Evolutionary conservation across 805 yeast species (phyloP).

Genomic region (Cyberlindnera sargentensis): DNA sequence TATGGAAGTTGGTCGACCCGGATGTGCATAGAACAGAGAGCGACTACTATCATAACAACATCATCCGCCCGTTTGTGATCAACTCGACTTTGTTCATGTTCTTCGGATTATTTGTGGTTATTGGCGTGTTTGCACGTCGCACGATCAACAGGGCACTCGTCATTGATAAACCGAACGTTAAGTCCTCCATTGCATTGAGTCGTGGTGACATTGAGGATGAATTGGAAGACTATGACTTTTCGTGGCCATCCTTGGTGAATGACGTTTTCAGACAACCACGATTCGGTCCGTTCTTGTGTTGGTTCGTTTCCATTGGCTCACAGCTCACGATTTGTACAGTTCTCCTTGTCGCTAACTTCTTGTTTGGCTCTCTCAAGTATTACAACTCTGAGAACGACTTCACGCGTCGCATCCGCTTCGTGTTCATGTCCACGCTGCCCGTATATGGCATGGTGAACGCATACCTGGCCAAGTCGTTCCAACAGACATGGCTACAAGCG

Average conservation of each 20-base stretch:
- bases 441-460: slow-evolving; percentile 12
- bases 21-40: slow-evolving; percentile 7
- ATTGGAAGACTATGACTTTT: slow-evolving; percentile 11
- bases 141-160: slow-evolving; percentile 11
- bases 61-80: slow-evolving; percentile 19
- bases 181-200: slow-evolving; percentile 6
- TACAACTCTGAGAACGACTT: slow-evolving; percentile 11
- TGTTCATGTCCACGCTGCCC: slow-evolving; percentile 14
- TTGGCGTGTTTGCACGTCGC: slow-evolving; percentile 14
- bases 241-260: slow-evolving; percentile 21
- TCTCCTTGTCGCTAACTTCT: slow-evolving; percentile 3
- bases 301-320: slow-evolving; percentile 16
- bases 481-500: slow-evolving; percentile 4
- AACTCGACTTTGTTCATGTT: slow-evolving; percentile 16
- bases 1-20: slow-evolving; percentile 23
- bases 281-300: slow-evolving; percentile 6
- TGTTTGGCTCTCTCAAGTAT: slow-evolving; percentile 9
- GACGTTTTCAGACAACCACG: slow-evolving; percentile 21
- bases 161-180: slow-evolving; percentile 12
- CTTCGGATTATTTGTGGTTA: slow-evolving; percentile 9
- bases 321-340: slow-evolving; percentile 11
- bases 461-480: slow-evolving; percentile 17
- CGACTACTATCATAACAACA: slow-evolving; percentile 21
- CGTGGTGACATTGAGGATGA: slow-evolving; percentile 3
- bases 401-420: background rate